Evolutionary conservation across 202 grass and related monocot species (phyloP).

Genomic region (Saccharum hybrid): DNA sequence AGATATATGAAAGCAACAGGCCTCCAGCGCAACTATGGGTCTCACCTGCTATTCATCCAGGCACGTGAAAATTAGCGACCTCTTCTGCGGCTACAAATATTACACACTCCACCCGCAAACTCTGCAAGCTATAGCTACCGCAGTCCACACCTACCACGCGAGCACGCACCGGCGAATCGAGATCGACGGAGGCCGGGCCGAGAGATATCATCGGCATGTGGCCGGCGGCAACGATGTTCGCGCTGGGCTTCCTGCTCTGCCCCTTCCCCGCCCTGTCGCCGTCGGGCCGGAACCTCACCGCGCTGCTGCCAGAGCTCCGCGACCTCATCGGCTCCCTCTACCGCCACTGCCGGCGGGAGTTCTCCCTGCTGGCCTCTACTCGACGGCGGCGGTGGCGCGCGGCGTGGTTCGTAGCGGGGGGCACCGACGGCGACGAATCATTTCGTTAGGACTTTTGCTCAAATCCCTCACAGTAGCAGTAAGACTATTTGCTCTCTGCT

Average conservation of each 20-base stretch:
- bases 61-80: background rate
- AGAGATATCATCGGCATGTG: background rate
- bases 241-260: conserved; percentile 42
- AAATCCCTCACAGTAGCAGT: background rate
- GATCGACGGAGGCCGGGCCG: background rate
- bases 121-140: no score
- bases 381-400: background rate
- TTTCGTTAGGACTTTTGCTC: background rate
- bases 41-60: background rate
- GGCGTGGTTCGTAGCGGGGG: no score
- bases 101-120: background rate
- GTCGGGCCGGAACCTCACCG: conserved; percentile 46
- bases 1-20: background rate
- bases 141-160: background rate
- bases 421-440: background rate
- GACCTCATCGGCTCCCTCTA: conserved; percentile 44
- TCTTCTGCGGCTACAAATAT: background rate
- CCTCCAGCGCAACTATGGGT: background rate
- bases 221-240: conserved; percentile 40
- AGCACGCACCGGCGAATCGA: background rate
- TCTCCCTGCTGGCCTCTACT: background rate
- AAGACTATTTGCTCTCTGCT: no score
- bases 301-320: conserved; percentile 50
- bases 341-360: conserved; percentile 21
- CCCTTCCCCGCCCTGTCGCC: conserved; percentile 39